phyloP scores from a whole-genome alignment of 1,284 basidiomycete genomes.

The Xanthoconium separans region DNA sequence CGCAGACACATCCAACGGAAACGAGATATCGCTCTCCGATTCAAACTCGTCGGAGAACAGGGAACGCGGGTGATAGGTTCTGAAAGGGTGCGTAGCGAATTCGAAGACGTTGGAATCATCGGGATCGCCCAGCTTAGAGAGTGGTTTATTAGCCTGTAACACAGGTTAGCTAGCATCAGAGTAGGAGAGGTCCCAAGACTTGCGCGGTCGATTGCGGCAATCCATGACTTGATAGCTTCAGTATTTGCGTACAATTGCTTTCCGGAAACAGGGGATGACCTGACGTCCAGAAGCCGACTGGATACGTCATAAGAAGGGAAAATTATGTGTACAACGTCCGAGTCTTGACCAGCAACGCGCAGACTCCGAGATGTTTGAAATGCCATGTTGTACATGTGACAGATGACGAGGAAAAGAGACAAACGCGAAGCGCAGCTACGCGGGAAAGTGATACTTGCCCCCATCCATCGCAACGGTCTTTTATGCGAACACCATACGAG shows the following conservation, averaged over 20 bases:
- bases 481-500: slow-evolving; percentile 15
- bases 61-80: slow-evolving; percentile 11
- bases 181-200: slow-evolving; percentile 1
- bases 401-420: slow-evolving; percentile 11
- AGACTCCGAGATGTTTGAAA: slow-evolving; percentile 16
- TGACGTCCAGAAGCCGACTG: neutral
- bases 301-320: slow-evolving; percentile 12
- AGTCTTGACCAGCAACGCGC: slow-evolving; percentile 32
- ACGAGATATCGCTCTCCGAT: slow-evolving; percentile 16
- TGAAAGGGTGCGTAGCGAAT: slow-evolving; percentile 23
- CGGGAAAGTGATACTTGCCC: slow-evolving; percentile 7
- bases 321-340: slow-evolving; percentile 9
- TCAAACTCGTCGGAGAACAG: slow-evolving; percentile 24
- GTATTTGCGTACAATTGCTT: slow-evolving; percentile 26
- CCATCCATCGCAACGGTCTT: slow-evolving; percentile 7
- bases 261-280: slow-evolving; percentile 1
- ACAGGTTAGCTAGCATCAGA: slow-evolving; percentile 1
- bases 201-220: slow-evolving; percentile 25
- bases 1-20: slow-evolving; percentile 13
- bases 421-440: slow-evolving; percentile 30
- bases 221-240: slow-evolving; percentile 27
- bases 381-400: slow-evolving; percentile 19
- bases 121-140: slow-evolving; percentile 3
- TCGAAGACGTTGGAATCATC: slow-evolving; percentile 5
- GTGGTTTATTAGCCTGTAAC: slow-evolving; percentile 15